Percentiles rank a stretch among this genome's conserved stretches.
These are phyloP conservation scores for Xylaria arbuscula DNA, from an alignment of 2,329 filamentous ascomycete genomes.

Conservation along the genomic window DNA sequence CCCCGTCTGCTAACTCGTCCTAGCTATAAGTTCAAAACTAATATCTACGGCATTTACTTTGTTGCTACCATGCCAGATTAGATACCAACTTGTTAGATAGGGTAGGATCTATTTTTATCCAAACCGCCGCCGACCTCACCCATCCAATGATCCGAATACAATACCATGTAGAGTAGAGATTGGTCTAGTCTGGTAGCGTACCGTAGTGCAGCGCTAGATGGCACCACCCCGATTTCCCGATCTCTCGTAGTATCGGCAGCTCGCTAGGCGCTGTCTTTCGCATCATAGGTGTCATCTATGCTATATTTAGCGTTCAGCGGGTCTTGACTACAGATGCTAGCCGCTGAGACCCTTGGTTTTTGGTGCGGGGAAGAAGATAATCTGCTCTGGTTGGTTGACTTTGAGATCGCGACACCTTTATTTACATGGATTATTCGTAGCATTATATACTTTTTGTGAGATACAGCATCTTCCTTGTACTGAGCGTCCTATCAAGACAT, in stretches of 20 bases:
- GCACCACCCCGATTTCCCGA: constrained; percentile 9
- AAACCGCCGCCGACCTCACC: too few species aligned
- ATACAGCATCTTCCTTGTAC: background rate
- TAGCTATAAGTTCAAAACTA: background rate
- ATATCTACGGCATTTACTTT: too few species aligned
- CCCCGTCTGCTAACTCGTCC: background rate
- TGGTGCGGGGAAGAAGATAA: constrained; percentile 27
- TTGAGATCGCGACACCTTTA: background rate
- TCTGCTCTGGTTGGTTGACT: constrained; percentile 8
- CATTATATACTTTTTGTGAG: background rate
- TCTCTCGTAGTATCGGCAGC: background rate
- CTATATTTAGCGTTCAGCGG: constrained; percentile 30
- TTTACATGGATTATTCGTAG: background rate
- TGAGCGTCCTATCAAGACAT: too few species aligned
- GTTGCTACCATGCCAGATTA: too few species aligned
- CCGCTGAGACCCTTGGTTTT: constrained; percentile 20
- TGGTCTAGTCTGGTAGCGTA: background rate
- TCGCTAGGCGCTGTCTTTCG: background rate
- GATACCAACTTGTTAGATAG: too few species aligned
- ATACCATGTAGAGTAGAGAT: too few species aligned
- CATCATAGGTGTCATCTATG: background rate
- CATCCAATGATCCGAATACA: background rate
- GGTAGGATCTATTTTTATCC: constrained; percentile 22
- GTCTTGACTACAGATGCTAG: constrained; percentile 3
- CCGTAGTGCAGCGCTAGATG: background rate